phyloP scores from a whole-genome alignment of 2,329 filamentous ascomycete genomes.

The Berkeleyomyces rouxiae region DNA sequence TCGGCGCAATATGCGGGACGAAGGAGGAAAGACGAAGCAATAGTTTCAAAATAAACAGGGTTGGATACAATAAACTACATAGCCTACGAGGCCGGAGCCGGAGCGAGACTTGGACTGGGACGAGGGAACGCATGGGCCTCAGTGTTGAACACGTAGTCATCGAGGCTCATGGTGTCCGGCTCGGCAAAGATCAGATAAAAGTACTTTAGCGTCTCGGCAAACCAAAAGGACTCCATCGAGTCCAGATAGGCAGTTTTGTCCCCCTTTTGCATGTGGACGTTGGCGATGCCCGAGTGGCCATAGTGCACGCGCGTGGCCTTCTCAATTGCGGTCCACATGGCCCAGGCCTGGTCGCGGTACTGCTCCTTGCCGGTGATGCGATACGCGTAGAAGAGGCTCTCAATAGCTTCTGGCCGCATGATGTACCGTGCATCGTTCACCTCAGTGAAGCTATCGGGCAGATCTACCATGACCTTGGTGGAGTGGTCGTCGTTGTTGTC shows the following conservation, averaged over 20 bases:
- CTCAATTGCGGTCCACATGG: conserved; percentile 33
- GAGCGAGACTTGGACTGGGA: conserved; percentile 15
- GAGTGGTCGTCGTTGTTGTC: neutral
- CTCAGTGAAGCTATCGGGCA: conserved; percentile 35
- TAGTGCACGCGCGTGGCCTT: conserved; percentile 29
- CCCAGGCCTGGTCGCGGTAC: conserved; percentile 35
- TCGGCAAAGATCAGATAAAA: conserved; percentile 57
- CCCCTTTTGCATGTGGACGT: conserved; percentile 21
- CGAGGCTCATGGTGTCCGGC: conserved; percentile 45
- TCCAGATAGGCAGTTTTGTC: conserved; percentile 29
- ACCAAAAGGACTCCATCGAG: conserved; percentile 58
- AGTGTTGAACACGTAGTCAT: conserved; percentile 48
- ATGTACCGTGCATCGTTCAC: conserved; percentile 44
- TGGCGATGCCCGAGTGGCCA: conserved; percentile 30
- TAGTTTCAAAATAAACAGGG: neutral
- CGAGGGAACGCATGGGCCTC: conserved; percentile 31
- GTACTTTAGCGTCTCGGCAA: conserved; percentile 59
- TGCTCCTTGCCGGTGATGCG: conserved; percentile 31
- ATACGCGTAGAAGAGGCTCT: conserved; percentile 40
- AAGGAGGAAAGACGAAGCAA: neutral
- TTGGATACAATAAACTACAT: neutral
- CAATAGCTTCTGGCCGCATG: conserved; percentile 61
- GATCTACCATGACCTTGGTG: conserved; percentile 20
- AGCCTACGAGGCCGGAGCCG: neutral
- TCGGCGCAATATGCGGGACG: neutral